Conservation (phyloP, 2,329 filamentous ascomycete species). For the Fusarium duplospermum region DNA sequence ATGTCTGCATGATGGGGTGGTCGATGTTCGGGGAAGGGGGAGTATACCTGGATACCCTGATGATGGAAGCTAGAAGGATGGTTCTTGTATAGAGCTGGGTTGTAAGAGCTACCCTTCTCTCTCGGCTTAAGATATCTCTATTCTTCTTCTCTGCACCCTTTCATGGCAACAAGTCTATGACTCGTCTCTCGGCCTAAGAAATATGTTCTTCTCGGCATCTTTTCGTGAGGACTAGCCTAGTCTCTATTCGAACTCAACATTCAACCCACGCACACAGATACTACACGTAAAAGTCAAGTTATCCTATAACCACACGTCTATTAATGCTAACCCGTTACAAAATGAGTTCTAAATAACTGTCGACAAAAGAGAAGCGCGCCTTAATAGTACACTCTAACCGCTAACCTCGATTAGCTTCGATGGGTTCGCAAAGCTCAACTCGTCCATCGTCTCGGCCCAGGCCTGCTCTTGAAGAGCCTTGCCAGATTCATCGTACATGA, state of each 20-base stretch:
- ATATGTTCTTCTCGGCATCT: too few relatives aligned
- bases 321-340: not conserved
- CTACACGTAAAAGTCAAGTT: not conserved
- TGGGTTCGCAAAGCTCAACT: slow-evolving; percentile 37
- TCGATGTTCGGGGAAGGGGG: not conserved
- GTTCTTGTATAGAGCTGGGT: not conserved
- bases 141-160: not conserved
- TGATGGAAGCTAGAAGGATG: not conserved
- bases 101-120: not conserved
- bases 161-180: too few relatives aligned
- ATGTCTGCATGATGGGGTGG: not conserved
- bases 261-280: too few relatives aligned
- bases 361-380: not conserved
- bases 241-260: not conserved
- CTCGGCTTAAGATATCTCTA: not conserved
- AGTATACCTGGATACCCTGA: not conserved
- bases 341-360: not conserved
- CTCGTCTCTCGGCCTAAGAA: too few relatives aligned
- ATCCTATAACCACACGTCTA: not conserved
- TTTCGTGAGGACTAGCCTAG: too few relatives aligned
- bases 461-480: slow-evolving; percentile 29
- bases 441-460: slow-evolving; percentile 39
- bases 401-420: slow-evolving; percentile 7
- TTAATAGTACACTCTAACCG: not conserved
- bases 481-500: slow-evolving; percentile 38